These are phyloP conservation scores for Kalmusia sp. DNA, from an alignment of 2,329 filamentous ascomycete genomes.

Conservation along the genomic window DNA sequence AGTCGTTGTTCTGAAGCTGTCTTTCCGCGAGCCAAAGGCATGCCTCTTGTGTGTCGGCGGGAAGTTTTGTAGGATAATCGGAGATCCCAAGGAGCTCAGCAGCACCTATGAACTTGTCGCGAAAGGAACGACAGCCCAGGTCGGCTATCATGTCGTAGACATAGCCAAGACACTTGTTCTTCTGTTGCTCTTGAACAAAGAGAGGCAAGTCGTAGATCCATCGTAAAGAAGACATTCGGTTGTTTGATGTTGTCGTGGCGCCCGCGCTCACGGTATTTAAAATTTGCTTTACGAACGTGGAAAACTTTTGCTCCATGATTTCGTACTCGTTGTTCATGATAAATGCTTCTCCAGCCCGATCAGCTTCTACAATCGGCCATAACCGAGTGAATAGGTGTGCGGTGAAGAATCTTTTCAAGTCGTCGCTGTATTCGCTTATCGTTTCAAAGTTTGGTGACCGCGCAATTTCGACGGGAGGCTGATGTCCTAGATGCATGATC, in stretches of 20 bases:
- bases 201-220: slow-evolving; percentile 10
- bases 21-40: slow-evolving; percentile 14
- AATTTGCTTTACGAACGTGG: slow-evolving; percentile 7
- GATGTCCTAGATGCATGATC: slow-evolving; percentile 10
- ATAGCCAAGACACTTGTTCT: slow-evolving; percentile 14
- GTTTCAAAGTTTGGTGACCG: neutral
- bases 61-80: slow-evolving; percentile 11
- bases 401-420: slow-evolving; percentile 9
- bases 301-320: slow-evolving; percentile 11
- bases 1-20: slow-evolving; percentile 10
- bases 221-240: neutral
- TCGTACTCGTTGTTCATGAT: slow-evolving; percentile 13
- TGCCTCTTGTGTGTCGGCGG: slow-evolving; percentile 11
- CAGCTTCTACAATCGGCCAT: slow-evolving; percentile 14
- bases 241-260: neutral
- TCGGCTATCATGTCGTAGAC: slow-evolving; percentile 14
- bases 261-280: neutral
- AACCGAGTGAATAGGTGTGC: slow-evolving; percentile 13
- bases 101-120: slow-evolving; percentile 13
- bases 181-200: slow-evolving; percentile 9
- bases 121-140: slow-evolving; percentile 12
- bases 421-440: neutral
- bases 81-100: slow-evolving; percentile 7
- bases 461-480: slow-evolving; percentile 5
- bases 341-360: slow-evolving; percentile 4